phyloP scores from a whole-genome alignment of 148 eudicot genomes.

The Spergularia bocconei region DNA sequence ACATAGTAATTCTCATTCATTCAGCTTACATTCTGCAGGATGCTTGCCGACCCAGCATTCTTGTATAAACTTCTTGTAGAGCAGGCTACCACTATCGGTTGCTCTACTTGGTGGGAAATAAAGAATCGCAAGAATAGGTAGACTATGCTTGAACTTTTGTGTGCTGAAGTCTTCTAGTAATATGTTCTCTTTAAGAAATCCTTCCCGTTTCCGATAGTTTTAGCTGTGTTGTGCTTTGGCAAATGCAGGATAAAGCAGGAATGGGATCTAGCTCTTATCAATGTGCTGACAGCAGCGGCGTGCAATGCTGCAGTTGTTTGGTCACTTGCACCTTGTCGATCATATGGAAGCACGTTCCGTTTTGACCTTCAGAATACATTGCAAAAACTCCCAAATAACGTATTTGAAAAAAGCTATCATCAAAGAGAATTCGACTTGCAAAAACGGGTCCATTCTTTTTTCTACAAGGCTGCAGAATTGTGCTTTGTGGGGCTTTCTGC shows the following conservation, averaged over 20 bases:
- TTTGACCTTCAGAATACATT: slow-evolving; percentile 85
- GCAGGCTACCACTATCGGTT: slow-evolving; percentile 85
- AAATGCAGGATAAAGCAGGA: slow-evolving; percentile 84
- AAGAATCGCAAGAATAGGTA: slow-evolving; percentile 88
- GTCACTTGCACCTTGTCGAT: slow-evolving; percentile 97
- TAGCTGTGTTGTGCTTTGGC: slow-evolving; percentile 10
- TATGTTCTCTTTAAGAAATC: background rate
- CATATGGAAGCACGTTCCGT: slow-evolving; percentile 86
- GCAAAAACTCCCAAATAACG: slow-evolving; percentile 92
- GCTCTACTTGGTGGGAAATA: slow-evolving; percentile 75
- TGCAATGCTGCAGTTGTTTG: slow-evolving; percentile 92
- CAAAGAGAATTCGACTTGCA: slow-evolving; percentile 82
- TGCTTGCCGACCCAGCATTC: slow-evolving; percentile 98
- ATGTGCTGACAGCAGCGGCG: slow-evolving; percentile 86
- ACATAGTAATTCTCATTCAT: slow-evolving; percentile 5
- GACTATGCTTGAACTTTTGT: background rate
- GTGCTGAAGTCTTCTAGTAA: background rate
- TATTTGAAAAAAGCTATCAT: slow-evolving; percentile 87
- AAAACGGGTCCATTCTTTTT: slow-evolving; percentile 82
- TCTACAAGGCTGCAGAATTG: slow-evolving; percentile 87
- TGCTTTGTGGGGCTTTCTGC: slow-evolving; percentile 82
- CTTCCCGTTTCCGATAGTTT: background rate
- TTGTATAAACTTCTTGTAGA: slow-evolving; percentile 73
- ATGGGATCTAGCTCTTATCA: slow-evolving; percentile 93
- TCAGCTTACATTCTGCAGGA: slow-evolving; percentile 48